Percentiles rank a stretch among this genome's conserved stretches.
phyloP scores from a whole-genome alignment of 306 rosid species.

The Casuarina glauca region DNA sequence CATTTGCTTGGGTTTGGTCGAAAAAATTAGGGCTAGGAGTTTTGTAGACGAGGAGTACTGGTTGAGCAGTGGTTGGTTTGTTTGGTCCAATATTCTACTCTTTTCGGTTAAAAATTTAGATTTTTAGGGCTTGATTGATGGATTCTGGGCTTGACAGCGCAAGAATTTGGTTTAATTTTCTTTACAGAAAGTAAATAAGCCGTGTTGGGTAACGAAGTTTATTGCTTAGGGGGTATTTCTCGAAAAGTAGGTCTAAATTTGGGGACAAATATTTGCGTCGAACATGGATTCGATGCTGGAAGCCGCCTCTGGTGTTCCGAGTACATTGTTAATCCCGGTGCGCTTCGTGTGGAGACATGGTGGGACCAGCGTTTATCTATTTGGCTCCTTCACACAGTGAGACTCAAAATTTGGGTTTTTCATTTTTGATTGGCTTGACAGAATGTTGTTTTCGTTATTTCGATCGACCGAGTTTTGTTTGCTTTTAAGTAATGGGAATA shows the following conservation, averaged over 20 bases:
- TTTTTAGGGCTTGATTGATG: slow-evolving; percentile 29
- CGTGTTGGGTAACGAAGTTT: slow-evolving; percentile 37
- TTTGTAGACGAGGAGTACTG: slow-evolving; percentile 22
- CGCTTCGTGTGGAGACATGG: slow-evolving; percentile 97
- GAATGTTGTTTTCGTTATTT: slow-evolving; percentile 13
- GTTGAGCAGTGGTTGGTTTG: neutral
- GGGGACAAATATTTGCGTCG: slow-evolving; percentile 53
- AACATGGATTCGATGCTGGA: slow-evolving; percentile 70
- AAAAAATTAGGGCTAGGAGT: slow-evolving; percentile 48
- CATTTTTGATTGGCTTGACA: neutral
- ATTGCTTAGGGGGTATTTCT: slow-evolving; percentile 39
- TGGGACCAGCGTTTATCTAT: slow-evolving; percentile 76
- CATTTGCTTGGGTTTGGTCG: slow-evolving; percentile 43
- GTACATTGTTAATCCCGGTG: slow-evolving; percentile 72
- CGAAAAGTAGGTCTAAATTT: slow-evolving; percentile 25
- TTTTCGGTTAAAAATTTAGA: slow-evolving; percentile 11
- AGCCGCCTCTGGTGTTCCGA: slow-evolving; percentile 47
- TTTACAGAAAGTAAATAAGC: slow-evolving; percentile 32
- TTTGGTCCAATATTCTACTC: neutral
- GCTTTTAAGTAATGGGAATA: slow-evolving; percentile 21
- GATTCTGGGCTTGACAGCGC: slow-evolving; percentile 19
- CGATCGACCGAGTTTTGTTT: slow-evolving; percentile 7
- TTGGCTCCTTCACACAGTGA: slow-evolving; percentile 88
- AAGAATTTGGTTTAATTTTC: slow-evolving; percentile 44
- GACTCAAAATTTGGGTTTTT: slow-evolving; percentile 4